A percentile compares a stretch with the other conserved stretches of the same genome.
Conservation (phyloP, 2,329 filamentous ascomycete species). For the Davidsoniella eucalypti region DNA sequence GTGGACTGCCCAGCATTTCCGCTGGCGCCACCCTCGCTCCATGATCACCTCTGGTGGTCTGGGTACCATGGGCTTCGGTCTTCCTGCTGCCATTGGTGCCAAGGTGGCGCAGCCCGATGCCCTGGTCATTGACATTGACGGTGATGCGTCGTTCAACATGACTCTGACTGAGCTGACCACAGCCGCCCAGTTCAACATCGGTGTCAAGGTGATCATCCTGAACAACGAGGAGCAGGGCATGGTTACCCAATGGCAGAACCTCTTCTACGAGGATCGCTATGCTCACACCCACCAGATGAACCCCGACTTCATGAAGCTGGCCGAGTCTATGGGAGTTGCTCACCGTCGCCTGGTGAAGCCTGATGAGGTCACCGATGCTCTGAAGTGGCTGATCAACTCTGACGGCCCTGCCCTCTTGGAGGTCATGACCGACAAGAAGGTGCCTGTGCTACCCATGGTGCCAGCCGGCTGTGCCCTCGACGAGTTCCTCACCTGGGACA, state of each 20-base stretch:
- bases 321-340: slow-evolving; percentile 80
- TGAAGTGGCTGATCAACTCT: slow-evolving; percentile 63
- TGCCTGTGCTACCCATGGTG: slow-evolving; percentile 96
- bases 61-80: slow-evolving; percentile 74
- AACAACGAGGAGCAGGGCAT: slow-evolving; percentile 97
- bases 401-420: slow-evolving; percentile 85
- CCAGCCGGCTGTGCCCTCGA: slow-evolving; percentile 73
- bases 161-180: slow-evolving; percentile 90
- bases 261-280: slow-evolving; percentile 84
- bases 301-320: slow-evolving; percentile 80
- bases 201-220: slow-evolving; percentile 81
- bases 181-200: slow-evolving; percentile 89
- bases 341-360: slow-evolving; percentile 55
- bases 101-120: slow-evolving; percentile 67
- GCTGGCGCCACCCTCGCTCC: slow-evolving; percentile 77
- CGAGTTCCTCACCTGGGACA: slow-evolving; percentile 83
- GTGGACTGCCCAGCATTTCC: slow-evolving; percentile 96
- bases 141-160: slow-evolving; percentile 98
- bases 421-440: slow-evolving; percentile 79
- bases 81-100: slow-evolving; percentile 86
- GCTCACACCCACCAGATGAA: slow-evolving; percentile 82
- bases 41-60: slow-evolving; percentile 96
- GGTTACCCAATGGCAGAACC: slow-evolving; percentile 91
- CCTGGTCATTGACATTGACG: slow-evolving; percentile 88
- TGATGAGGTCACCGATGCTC: slow-evolving; percentile 56